Percentiles rank a stretch among this genome's conserved stretches.
phyloP scores from a whole-genome alignment of 176 grass and related monocot species.

The Guadua angustifolia region DNA sequence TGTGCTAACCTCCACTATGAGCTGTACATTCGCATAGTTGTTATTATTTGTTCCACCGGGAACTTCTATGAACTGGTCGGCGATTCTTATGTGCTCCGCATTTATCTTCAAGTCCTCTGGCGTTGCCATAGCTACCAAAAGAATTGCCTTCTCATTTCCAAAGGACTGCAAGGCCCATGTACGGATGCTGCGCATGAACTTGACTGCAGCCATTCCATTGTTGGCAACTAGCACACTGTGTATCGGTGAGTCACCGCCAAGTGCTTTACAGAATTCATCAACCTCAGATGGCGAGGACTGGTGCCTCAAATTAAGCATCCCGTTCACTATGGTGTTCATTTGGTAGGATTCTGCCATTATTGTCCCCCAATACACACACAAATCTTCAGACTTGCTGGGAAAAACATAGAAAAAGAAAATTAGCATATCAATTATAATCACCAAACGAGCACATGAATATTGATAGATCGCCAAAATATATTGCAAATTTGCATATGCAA shows the following conservation, averaged over 20 bases:
- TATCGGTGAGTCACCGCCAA: slow-evolving; percentile 75
- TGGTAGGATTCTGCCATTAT: slow-evolving; percentile 56
- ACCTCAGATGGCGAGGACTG: slow-evolving; percentile 57
- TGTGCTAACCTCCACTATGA: slow-evolving; percentile 89
- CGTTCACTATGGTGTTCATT: slow-evolving; percentile 53
- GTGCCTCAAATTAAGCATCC: slow-evolving; percentile 50
- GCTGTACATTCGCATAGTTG: slow-evolving; percentile 98
- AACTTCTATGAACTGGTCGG: slow-evolving; percentile 96
- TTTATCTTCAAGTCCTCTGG: slow-evolving; percentile 97
- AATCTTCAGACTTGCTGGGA: slow-evolving; percentile 52
- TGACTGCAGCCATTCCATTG: slow-evolving; percentile 98
- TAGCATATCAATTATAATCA: neutral
- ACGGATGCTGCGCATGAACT: slow-evolving; percentile 91
- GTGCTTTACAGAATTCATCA: slow-evolving; percentile 75
- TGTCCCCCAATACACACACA: neutral
- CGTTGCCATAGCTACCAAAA: slow-evolving; percentile 95
- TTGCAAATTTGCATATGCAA: neutral
- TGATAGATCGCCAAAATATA: neutral
- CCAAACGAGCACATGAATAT: neutral
- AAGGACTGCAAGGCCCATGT: slow-evolving; percentile 90
- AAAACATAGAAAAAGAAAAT: slow-evolving; percentile 2
- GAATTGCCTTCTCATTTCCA: slow-evolving; percentile 89
- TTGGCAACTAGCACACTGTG: slow-evolving; percentile 95
- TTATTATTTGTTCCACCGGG: slow-evolving; percentile 96
- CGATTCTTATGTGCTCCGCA: slow-evolving; percentile 96